Base-by-base conservation (phyloP, 306 rosid species). In the Rubus idaeus region DNA sequence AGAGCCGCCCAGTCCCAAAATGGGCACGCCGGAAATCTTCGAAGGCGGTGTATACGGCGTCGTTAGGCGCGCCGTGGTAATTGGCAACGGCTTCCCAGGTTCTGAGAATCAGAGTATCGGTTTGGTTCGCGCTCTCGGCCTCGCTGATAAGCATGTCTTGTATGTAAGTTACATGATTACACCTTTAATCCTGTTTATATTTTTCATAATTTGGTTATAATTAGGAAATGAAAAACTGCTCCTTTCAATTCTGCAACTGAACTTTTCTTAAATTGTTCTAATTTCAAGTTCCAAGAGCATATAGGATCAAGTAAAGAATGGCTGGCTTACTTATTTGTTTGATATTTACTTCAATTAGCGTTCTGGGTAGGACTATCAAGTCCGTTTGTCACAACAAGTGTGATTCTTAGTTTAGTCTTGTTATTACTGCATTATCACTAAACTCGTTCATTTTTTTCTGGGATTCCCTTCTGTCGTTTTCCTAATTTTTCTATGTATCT, bases 91-190 rank as follows among this genome's bases (percentile, higher is more conserved):
- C 17, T 89, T 56, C 76, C 76, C 93, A 9, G 76, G 75, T 11
- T 84, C 97, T 11, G 98, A 94, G 89, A 91, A 89, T 89, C 98
- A 94, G 82, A 84, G 98, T 78, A 50, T 94, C 75, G 97, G 98
- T 20, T 83, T 94, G 88, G 91, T 86, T 77, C 97, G 92, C 74
- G 96, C 98, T 41, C 94, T 94, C 64, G 98, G 98, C 39, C 83
- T 94, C 57, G 84, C 90, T 16, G 91, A 94, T 65, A 90, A 89
- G 76, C 93, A 90, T 45, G 57, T 86, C 78, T 56, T 91, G 78
- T 86, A 87, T 74, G 98, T 91, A 83, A 86, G 84, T 71, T n/a
- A 1, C 79, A 17, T 42, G 49, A 4, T 46, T 46, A 10, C 26
- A 17, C 62, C 35, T n/a, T 37, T 41, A 73, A 21, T 56, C 23